phyloP scores from a whole-genome alignment of 257 asterid species.

The Echium plantagineum region DNA sequence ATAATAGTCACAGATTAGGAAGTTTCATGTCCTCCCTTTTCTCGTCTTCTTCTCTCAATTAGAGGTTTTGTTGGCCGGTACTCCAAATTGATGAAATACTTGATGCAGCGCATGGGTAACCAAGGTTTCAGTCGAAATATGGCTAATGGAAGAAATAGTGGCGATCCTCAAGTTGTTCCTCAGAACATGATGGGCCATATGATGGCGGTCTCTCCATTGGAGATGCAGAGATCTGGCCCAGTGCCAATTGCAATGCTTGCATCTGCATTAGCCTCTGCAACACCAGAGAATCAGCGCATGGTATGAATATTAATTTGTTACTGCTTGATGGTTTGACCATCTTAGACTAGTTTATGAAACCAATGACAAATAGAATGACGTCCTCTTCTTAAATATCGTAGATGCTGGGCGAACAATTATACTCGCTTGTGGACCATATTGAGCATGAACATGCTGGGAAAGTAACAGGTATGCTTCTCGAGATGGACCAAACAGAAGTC shows the following conservation, averaged over 20 bases:
- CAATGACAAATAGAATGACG: background rate
- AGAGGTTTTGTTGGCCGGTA: too few relatives aligned
- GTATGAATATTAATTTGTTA: slow-evolving; percentile 19
- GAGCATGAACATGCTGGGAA: slow-evolving; percentile 53
- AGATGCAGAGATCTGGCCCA: slow-evolving; percentile 31
- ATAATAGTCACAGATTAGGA: background rate
- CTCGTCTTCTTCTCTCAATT: background rate
- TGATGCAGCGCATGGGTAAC: slow-evolving; percentile 35
- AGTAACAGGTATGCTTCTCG: slow-evolving; percentile 80
- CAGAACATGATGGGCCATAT: slow-evolving; percentile 37
- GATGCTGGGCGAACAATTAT: slow-evolving; percentile 79
- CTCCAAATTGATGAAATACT: background rate
- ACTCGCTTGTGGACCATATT: slow-evolving; percentile 53
- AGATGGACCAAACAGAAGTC: slow-evolving; percentile 88
- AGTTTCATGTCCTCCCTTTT: background rate
- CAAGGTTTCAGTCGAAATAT: slow-evolving; percentile 34
- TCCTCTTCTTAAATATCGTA: slow-evolving; percentile 13
- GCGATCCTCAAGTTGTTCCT: slow-evolving; percentile 29
- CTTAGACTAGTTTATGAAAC: background rate
- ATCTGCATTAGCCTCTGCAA: slow-evolving; percentile 64
- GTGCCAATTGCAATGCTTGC: slow-evolving; percentile 53
- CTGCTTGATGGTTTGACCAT: background rate
- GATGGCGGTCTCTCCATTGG: slow-evolving; percentile 9
- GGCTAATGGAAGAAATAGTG: slow-evolving; percentile 26
- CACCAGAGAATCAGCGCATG: slow-evolving; percentile 62